Evolutionary conservation across 2,329 filamentous ascomycete species (phyloP).

Genomic region (Lasiodiplodia citricola): DNA sequence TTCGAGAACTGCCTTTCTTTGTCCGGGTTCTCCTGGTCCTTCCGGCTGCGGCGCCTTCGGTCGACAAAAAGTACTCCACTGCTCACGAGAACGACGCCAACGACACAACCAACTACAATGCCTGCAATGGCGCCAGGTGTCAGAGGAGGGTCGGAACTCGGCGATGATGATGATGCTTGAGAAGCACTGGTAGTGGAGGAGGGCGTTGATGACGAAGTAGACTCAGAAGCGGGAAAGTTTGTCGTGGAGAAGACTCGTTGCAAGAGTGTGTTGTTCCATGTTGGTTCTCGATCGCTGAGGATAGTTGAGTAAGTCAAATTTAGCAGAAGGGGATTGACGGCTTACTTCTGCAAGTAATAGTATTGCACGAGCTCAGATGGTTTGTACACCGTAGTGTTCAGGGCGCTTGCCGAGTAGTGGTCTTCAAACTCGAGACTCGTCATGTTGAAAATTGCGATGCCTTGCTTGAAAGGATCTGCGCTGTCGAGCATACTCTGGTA

Average conservation of each 20-base stretch:
- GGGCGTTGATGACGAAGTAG: not conserved
- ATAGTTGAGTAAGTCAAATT: not conserved
- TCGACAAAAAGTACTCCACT: not conserved
- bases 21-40: not conserved
- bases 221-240: not conserved
- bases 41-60: not conserved
- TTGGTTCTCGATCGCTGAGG: not conserved
- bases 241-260: constrained; percentile 11
- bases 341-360: constrained; percentile 2
- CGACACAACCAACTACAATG: not conserved
- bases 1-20: not conserved
- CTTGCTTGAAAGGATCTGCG: not conserved
- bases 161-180: not conserved
- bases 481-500: constrained; percentile 7
- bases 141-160: not conserved
- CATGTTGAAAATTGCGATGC: constrained; percentile 19
- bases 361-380: not conserved
- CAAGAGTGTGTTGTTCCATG: not conserved
- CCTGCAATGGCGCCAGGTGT: not conserved
- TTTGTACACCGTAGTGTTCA: not conserved
- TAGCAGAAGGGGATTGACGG: not conserved
- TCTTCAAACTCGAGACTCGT: constrained; percentile 1
- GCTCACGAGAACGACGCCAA: not conserved
- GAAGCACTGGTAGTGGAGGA: not conserved
- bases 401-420: not conserved